Percentiles rank a stretch among this genome's conserved stretches.
phyloP scores from a whole-genome alignment of 768 basidiomycete genomes.

The Lactarius quietus region DNA sequence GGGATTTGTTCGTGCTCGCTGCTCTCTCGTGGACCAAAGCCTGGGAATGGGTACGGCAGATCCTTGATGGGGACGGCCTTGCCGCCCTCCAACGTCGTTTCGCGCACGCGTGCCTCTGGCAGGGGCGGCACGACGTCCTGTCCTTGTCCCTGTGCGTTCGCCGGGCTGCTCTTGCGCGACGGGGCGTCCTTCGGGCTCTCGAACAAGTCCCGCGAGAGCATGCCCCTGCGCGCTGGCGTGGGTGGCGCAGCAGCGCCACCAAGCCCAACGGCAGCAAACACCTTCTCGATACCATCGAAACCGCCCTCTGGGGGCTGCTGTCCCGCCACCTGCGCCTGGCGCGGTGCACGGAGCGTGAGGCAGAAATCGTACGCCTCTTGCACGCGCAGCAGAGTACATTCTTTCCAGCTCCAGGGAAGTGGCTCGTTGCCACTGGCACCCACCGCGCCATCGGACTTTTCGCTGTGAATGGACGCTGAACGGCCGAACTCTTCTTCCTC shows the following conservation, averaged over 20 bases:
- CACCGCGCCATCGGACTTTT: slow-evolving; percentile 41
- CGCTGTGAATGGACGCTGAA: slow-evolving; percentile 49
- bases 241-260: slow-evolving; percentile 41
- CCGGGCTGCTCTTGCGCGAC: slow-evolving; percentile 26
- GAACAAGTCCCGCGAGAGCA: slow-evolving; percentile 65
- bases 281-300: slow-evolving; percentile 57
- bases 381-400: slow-evolving; percentile 63
- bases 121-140: slow-evolving; percentile 31
- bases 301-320: slow-evolving; percentile 29
- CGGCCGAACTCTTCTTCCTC: slow-evolving; percentile 76
- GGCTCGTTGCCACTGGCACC: slow-evolving; percentile 32
- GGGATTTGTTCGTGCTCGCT: slow-evolving; percentile 62
- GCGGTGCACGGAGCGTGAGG: slow-evolving; percentile 41
- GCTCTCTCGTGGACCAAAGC: slow-evolving; percentile 49
- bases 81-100: slow-evolving; percentile 36
- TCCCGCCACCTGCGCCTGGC: slow-evolving; percentile 33
- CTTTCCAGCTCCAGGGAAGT: slow-evolving; percentile 79
- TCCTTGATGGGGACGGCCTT: slow-evolving; percentile 49
- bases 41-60: slow-evolving; percentile 71
- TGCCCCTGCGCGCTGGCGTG: slow-evolving; percentile 49
- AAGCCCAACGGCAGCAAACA: slow-evolving; percentile 53
- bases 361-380: slow-evolving; percentile 84
- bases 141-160: slow-evolving; percentile 21
- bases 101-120: slow-evolving; percentile 37
- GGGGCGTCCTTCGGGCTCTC: slow-evolving; percentile 42